phyloP scores from a whole-genome alignment of 176 grass and related monocot genomes.

The Aegilops umbellulata region DNA sequence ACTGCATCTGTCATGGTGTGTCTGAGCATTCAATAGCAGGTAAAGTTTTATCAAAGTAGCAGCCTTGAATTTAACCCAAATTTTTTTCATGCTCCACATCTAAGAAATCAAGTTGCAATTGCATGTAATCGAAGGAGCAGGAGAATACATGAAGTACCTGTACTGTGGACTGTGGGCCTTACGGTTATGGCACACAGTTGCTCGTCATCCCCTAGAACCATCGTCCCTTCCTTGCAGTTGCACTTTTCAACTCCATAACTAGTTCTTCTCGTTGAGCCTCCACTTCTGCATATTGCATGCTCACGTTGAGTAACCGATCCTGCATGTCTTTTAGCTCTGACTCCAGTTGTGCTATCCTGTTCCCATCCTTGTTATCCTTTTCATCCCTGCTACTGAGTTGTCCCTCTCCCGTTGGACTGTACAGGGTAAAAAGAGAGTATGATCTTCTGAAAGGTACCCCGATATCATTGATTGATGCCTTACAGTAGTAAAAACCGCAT shows the following conservation, averaged over 20 bases:
- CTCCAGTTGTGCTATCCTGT: constrained; percentile 63
- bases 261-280: constrained; percentile 77
- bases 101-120: constrained; percentile 3
- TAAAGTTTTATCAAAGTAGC: background rate
- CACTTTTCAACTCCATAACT: constrained; percentile 74
- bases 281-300: constrained; percentile 85
- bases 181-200: constrained; percentile 26
- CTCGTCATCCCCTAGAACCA: constrained; percentile 66
- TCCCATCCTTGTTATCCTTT: constrained; percentile 37
- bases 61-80: background rate
- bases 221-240: constrained; percentile 50
- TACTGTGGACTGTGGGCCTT: constrained; percentile 13
- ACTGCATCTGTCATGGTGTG: background rate
- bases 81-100: background rate
- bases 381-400: constrained; percentile 17
- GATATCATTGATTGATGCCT: background rate
- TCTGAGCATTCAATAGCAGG: background rate
- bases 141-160: constrained; percentile 39
- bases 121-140: constrained; percentile 7
- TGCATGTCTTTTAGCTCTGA: constrained; percentile 84
- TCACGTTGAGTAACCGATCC: constrained; percentile 64
- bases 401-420: constrained; percentile 32
- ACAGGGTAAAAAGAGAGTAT: constrained; percentile 24
- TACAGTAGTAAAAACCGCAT: background rate
- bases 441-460: constrained; percentile 7